Conservation (phyloP, 2,329 filamentous ascomycete genomes). For the Curvularia sp. region DNA sequence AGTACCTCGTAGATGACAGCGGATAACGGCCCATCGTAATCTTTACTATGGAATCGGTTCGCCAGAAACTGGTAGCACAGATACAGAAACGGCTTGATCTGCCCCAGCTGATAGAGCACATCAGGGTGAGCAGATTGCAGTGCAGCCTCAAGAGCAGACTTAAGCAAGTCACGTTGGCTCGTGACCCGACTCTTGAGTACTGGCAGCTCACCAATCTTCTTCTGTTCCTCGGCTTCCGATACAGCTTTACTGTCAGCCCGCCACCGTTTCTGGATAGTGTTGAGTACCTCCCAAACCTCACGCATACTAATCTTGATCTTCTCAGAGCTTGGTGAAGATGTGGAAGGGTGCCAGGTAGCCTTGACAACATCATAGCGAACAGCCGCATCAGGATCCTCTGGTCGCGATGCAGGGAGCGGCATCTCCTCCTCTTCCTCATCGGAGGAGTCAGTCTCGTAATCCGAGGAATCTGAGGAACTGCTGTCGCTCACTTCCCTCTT, state of each 20-base stretch:
- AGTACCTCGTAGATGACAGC: conserved; percentile 61
- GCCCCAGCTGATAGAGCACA: conserved; percentile 52
- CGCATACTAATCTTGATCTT: conserved; percentile 63
- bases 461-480: conserved; percentile 55
- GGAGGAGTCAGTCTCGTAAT: conserved; percentile 60
- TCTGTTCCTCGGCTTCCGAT: conserved; percentile 64
- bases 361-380: conserved; percentile 66
- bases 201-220: conserved; percentile 61
- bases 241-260: conserved; percentile 64
- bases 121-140: conserved; percentile 56
- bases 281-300: conserved; percentile 66
- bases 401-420: conserved; percentile 61
- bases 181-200: conserved; percentile 64
- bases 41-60: conserved; percentile 55
- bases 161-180: conserved; percentile 64
- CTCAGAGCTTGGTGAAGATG: conserved; percentile 57
- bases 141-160: conserved; percentile 57
- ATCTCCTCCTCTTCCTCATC: conserved; percentile 62
- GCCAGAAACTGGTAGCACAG: conserved; percentile 58
- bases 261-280: conserved; percentile 67
- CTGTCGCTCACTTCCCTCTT: conserved; percentile 52
- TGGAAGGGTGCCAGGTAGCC: conserved; percentile 66
- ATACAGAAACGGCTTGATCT: conserved; percentile 53
- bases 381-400: conserved; percentile 60
- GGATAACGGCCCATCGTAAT: conserved; percentile 53